Conservation (phyloP, 768 basidiomycete species). For the Boletus tylopilopsis region DNA sequence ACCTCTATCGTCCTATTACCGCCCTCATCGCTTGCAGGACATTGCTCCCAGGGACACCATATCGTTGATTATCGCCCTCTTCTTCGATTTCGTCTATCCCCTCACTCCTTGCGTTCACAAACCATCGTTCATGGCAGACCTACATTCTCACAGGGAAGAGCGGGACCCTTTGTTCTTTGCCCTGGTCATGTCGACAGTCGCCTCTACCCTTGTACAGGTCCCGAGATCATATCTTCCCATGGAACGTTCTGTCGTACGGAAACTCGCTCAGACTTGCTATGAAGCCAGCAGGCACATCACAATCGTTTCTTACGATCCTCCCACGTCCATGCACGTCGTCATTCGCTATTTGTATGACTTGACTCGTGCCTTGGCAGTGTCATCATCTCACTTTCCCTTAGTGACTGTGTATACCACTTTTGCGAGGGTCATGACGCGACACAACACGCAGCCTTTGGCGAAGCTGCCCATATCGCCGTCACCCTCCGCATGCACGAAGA, state of each 20-base stretch:
- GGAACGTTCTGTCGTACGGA: constrained; percentile 80
- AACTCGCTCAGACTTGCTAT: constrained; percentile 75
- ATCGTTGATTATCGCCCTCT: constrained; percentile 77
- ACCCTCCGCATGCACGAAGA: constrained; percentile 86
- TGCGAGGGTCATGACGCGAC: constrained; percentile 86
- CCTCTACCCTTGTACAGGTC: constrained; percentile 84
- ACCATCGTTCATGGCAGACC: constrained; percentile 89
- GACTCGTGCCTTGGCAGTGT: background rate
- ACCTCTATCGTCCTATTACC: constrained; percentile 70
- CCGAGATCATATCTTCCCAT: constrained; percentile 86
- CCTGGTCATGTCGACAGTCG: constrained; percentile 84
- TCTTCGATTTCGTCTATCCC: constrained; percentile 92
- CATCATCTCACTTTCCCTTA: constrained; percentile 27
- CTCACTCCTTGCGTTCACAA: constrained; percentile 90
- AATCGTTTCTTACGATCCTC: constrained; percentile 78
- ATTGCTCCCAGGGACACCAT: constrained; percentile 81
- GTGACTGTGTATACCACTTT: constrained; percentile 84
- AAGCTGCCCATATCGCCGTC: constrained; percentile 80
- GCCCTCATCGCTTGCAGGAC: constrained; percentile 75
- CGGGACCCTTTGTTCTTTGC: constrained; percentile 88
- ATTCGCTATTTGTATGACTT: constrained; percentile 80
- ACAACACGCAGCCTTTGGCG: constrained; percentile 83
- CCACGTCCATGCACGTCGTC: constrained; percentile 79
- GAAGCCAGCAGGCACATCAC: constrained; percentile 81
- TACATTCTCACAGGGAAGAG: constrained; percentile 76